Percentiles rank a stretch among this genome's conserved stretches.
Evolutionary conservation across 148 eudicot species (phyloP).

Genomic region (Cornus suecica): DNA sequence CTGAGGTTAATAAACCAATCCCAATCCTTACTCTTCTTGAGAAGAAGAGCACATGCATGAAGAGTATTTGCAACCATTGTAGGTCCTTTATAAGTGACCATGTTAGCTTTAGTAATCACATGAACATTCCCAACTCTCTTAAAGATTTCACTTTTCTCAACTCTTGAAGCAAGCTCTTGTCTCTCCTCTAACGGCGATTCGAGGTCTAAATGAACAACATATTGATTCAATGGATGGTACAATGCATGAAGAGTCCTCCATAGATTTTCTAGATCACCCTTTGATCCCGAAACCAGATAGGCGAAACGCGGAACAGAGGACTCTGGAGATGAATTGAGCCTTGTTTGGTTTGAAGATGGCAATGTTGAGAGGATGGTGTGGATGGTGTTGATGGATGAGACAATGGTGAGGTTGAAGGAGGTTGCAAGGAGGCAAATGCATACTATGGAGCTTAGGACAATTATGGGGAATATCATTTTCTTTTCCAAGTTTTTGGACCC

Average conservation of each 20-base stretch:
- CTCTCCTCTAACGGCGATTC: slow-evolving; percentile 66
- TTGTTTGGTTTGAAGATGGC: slow-evolving; percentile 31
- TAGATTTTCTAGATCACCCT: slow-evolving; percentile 62
- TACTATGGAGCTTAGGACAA: slow-evolving; percentile 46
- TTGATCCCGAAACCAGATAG: slow-evolving; percentile 76
- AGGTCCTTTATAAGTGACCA: slow-evolving; percentile 85
- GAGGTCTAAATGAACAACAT: slow-evolving; percentile 75
- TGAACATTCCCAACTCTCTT: slow-evolving; percentile 58
- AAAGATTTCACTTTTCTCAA: slow-evolving; percentile 46
- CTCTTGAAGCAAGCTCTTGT: slow-evolving; percentile 48
- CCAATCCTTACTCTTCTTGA: slow-evolving; percentile 67
- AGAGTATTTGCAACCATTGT: slow-evolving; percentile 87
- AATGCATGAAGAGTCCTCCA: slow-evolving; percentile 64
- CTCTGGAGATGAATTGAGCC: slow-evolving; percentile 27
- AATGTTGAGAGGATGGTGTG: slow-evolving; percentile 46
- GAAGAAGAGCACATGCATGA: slow-evolving; percentile 81
- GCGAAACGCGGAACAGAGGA: slow-evolving; percentile 59
- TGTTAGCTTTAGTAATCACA: slow-evolving; percentile 68
- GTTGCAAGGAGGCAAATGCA: slow-evolving; percentile 63
- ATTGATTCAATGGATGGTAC: slow-evolving; percentile 78
- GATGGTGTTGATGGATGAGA: slow-evolving; percentile 48
- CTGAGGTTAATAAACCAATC: slow-evolving; percentile 97
- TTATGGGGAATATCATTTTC: slow-evolving; percentile 72
- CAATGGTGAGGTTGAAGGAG: slow-evolving; percentile 63
- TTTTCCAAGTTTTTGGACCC: slow-evolving; percentile 51